Conservation (phyloP, 1,139 yeast genomes). For the Scheffersomyces quercinus region DNA sequence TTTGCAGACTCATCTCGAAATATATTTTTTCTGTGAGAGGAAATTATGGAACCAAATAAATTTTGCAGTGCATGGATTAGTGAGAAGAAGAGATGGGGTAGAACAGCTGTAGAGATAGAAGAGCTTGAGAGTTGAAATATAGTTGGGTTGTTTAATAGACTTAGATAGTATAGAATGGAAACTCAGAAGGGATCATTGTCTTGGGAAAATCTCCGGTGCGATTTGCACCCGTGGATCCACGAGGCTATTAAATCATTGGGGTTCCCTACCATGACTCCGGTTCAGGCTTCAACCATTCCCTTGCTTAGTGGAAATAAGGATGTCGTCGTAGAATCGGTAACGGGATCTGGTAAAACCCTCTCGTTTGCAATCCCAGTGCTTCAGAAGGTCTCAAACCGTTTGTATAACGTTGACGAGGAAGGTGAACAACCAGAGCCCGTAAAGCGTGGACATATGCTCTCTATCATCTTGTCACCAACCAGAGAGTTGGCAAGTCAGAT, state of each 20-base stretch:
- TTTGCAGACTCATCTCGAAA: too few relatives aligned
- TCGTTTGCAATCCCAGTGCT: slow-evolving; percentile 84
- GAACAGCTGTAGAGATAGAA: too few relatives aligned
- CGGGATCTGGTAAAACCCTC: slow-evolving; percentile 95
- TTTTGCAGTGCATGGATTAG: too few relatives aligned
- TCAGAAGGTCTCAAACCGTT: slow-evolving; percentile 52
- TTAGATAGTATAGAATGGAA: slow-evolving; percentile 18
- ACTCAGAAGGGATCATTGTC: slow-evolving; percentile 35
- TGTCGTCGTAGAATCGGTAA: slow-evolving; percentile 94
- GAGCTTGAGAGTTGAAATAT: too few relatives aligned
- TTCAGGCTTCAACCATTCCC: slow-evolving; percentile 94
- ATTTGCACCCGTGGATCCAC: slow-evolving; percentile 45
- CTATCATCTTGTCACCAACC: slow-evolving; percentile 82
- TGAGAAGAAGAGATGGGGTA: too few relatives aligned
- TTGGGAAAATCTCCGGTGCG: slow-evolving; percentile 38
- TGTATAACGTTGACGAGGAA: slow-evolving; percentile 23
- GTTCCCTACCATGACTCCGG: slow-evolving; percentile 88
- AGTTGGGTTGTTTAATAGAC: too few relatives aligned
- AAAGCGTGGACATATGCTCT: slow-evolving; percentile 66
- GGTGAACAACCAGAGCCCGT: slow-evolving; percentile 28
- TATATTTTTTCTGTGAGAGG: too few relatives aligned
- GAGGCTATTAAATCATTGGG: slow-evolving; percentile 77
- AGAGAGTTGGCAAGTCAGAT: slow-evolving; percentile 90
- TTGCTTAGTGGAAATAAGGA: slow-evolving; percentile 85
- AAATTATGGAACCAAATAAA: too few relatives aligned